Conservation (phyloP, 164 flowering plant genomes). For the Nelumbo lutea region DNA sequence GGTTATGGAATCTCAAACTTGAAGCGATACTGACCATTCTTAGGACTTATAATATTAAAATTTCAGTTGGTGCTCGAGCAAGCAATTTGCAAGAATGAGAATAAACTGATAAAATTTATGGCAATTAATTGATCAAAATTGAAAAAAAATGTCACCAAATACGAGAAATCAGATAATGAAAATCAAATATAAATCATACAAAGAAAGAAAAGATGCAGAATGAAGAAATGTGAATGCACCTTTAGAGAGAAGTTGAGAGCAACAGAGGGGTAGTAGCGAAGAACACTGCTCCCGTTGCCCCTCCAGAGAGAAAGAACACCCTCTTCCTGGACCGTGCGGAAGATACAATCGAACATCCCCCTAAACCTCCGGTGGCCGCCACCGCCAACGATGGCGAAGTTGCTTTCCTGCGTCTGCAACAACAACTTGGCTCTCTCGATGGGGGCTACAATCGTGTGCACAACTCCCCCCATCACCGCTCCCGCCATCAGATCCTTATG, state of each 20-base stretch:
- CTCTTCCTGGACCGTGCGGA: constrained; percentile 72
- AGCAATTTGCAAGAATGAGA: no score
- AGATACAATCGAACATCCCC: constrained; percentile 86
- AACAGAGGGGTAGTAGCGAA: constrained; percentile 93
- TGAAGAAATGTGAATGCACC: constrained; percentile 29
- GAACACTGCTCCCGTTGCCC: constrained; percentile 90
- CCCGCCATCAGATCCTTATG: constrained; percentile 85
- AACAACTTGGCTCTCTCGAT: constrained; percentile 88
- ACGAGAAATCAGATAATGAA: no score
- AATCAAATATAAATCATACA: background rate
- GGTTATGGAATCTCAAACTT: no score
- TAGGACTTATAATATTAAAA: no score
- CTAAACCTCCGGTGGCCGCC: constrained; percentile 65
- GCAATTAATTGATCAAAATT: no score
- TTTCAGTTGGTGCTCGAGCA: no score
- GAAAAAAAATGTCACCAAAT: no score
- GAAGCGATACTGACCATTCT: no score
- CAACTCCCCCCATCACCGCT: constrained; percentile 82
- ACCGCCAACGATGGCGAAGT: constrained; percentile 57
- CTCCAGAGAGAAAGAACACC: constrained; percentile 91
- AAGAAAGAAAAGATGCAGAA: background rate
- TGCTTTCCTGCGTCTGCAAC: constrained; percentile 96
- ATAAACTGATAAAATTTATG: no score
- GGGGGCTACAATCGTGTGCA: constrained; percentile 96
- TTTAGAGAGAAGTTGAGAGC: constrained; percentile 98